Percentiles rank a stretch among this genome's conserved stretches.
These are phyloP conservation scores for Globisporangium alternatum DNA, from an alignment of 352 stramenopile genomes.

Conservation along the genomic window DNA sequence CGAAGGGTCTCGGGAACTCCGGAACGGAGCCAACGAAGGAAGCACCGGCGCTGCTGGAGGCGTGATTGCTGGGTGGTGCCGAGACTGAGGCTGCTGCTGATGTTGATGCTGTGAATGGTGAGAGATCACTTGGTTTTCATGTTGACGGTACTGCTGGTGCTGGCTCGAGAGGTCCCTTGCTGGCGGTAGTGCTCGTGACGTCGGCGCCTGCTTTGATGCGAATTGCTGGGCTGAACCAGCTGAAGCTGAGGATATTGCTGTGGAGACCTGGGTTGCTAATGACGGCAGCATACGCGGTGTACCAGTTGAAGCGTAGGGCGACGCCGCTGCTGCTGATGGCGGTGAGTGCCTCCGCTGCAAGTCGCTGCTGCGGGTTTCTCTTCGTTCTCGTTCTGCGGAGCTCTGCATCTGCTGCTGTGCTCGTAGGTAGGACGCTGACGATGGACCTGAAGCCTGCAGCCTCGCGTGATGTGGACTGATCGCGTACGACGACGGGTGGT, in stretches of 20 bases:
- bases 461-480: constrained; percentile 18
- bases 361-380: not conserved
- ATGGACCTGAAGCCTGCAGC: not conserved
- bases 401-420: constrained; percentile 1
- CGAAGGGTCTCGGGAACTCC: not conserved
- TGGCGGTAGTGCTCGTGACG: constrained; percentile 7
- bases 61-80: not conserved
- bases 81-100: not conserved
- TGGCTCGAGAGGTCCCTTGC: not conserved
- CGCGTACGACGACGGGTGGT: constrained; percentile 12
- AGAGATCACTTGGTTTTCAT: not conserved
- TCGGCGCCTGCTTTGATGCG: not conserved
- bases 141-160: constrained; percentile 3
- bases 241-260: not conserved
- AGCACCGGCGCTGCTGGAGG: constrained; percentile 8
- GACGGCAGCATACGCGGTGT: constrained; percentile 10
- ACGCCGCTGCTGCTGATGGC: not conserved
- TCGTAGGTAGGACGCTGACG: constrained; percentile 1
- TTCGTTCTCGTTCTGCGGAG: not conserved
- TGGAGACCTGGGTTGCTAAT: not conserved
- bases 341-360: not conserved
- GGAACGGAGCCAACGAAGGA: constrained; percentile 15
- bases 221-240: not conserved
- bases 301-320: not conserved
- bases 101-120: not conserved